phyloP scores from a whole-genome alignment of 352 stramenopile species.

The Saprolegnia parasitica region DNA sequence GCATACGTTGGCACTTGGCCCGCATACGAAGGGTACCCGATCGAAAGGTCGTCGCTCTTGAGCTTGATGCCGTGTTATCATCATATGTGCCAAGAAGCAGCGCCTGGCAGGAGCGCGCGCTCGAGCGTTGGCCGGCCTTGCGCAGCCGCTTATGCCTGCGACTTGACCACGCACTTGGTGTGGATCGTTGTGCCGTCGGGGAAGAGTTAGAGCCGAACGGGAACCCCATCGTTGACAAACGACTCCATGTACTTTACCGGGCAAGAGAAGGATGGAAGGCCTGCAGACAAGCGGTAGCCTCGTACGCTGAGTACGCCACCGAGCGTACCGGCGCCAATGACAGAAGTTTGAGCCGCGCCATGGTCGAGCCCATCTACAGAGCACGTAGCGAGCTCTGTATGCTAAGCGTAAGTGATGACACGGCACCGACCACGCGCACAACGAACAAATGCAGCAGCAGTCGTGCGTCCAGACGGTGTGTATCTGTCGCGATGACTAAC shows the following conservation, averaged over 20 bases:
- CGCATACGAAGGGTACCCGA: conserved; percentile 29
- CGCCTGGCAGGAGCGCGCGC: conserved; percentile 55
- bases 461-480: too few species aligned
- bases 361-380: conserved; percentile 34
- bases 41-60: conserved; percentile 59
- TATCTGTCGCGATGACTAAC: not conserved
- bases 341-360: conserved; percentile 44
- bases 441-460: conserved; percentile 13
- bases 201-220: conserved; percentile 40
- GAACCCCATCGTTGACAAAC: conserved; percentile 34
- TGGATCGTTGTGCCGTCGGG: conserved; percentile 46
- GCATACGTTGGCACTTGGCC: conserved; percentile 34
- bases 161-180: conserved; percentile 43
- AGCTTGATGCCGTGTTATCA: conserved; percentile 33
- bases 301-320: too few species aligned
- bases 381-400: conserved; percentile 36
- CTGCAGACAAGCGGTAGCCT: too few species aligned
- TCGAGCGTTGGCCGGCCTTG: conserved; percentile 55
- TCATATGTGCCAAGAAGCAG: conserved; percentile 50
- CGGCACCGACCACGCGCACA: conserved; percentile 15
- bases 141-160: conserved; percentile 48
- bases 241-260: conserved; percentile 23
- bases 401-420: conserved; percentile 36
- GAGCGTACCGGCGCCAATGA: too few species aligned
- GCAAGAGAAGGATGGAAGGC: too few species aligned